Evolutionary conservation across 1,139 yeast genomes (phyloP).

Genomic region (Spencermartinsiella ligniputridi): DNA sequence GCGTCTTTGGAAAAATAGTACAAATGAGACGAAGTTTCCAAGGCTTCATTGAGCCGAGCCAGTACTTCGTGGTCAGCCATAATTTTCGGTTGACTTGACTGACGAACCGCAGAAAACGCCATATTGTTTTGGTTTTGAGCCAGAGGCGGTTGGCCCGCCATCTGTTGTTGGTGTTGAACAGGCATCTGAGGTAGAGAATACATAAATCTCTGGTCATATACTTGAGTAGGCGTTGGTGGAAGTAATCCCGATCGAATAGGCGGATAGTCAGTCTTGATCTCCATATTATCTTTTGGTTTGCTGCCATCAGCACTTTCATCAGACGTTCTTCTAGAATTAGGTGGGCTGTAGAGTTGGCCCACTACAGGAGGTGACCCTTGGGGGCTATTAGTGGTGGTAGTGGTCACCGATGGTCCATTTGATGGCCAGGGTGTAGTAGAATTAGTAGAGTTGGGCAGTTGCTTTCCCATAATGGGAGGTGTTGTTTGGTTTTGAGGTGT

Average conservation of each 20-base stretch:
- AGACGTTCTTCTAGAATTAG: neutral
- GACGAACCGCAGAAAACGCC: slow-evolving; percentile 1
- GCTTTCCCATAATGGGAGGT: neutral
- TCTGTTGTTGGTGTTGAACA: neutral
- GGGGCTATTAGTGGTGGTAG: neutral
- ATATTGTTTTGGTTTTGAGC: slow-evolving; percentile 5
- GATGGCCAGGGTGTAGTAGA: neutral
- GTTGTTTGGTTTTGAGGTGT: neutral
- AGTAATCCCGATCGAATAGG: neutral
- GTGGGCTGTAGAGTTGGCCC: neutral
- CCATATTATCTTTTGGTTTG: neutral
- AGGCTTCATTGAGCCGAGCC: slow-evolving; percentile 17
- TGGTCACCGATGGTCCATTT: neutral
- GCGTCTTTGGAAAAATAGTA: slow-evolving; percentile 19
- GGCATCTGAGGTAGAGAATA: neutral
- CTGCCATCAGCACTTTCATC: neutral
- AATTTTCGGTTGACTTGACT: slow-evolving; percentile 6
- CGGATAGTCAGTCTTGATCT: neutral
- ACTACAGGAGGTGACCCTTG: neutral
- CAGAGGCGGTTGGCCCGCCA: neutral
- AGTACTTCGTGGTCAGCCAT: slow-evolving; percentile 7
- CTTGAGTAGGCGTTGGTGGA: slow-evolving; percentile 1
- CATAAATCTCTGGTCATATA: neutral
- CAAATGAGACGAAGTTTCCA: slow-evolving; percentile 22
- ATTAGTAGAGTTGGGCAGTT: neutral